Percentiles rank a stretch among this genome's conserved stretches.
Evolutionary conservation across 148 eudicot genomes (phyloP).

Genomic region (Talinum fruticosum): DNA sequence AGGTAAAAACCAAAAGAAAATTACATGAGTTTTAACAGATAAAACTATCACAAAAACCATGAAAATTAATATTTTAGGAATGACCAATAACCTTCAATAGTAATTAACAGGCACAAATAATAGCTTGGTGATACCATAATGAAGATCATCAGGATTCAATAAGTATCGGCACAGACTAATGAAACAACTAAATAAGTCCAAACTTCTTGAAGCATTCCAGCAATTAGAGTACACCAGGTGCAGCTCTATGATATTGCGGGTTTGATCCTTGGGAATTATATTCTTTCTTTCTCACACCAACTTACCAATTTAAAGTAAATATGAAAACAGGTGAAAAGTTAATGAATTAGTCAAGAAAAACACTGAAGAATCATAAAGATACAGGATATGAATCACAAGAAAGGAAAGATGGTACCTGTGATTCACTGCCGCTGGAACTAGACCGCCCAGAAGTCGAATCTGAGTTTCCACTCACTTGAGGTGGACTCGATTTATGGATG

Average conservation of each 20-base stretch:
- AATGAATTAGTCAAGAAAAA: background rate
- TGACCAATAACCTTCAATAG: background rate
- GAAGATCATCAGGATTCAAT: background rate
- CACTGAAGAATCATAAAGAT: background rate
- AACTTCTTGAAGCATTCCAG: background rate
- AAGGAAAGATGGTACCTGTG: slow-evolving; percentile 54
- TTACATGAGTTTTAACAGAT: background rate
- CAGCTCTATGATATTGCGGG: background rate
- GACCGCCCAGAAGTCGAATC: slow-evolving; percentile 61
- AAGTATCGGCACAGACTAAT: background rate
- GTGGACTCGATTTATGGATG: slow-evolving; percentile 58
- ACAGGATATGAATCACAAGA: background rate
- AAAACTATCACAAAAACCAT: background rate
- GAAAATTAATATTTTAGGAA: background rate
- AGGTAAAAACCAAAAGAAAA: background rate
- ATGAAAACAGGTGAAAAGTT: background rate
- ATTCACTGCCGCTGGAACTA: slow-evolving; percentile 75
- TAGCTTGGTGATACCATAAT: background rate
- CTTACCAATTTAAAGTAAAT: background rate
- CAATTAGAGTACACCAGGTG: background rate
- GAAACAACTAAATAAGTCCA: background rate
- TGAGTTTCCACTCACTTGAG: slow-evolving; percentile 76
- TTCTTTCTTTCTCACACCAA: background rate
- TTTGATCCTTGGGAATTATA: background rate
- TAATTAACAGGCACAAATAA: slow-evolving; percentile 1